Percentiles rank a stretch among this genome's conserved stretches.
Conservation (phyloP, 1,284 basidiomycete genomes). For the Ceratobasidium sp. region DNA sequence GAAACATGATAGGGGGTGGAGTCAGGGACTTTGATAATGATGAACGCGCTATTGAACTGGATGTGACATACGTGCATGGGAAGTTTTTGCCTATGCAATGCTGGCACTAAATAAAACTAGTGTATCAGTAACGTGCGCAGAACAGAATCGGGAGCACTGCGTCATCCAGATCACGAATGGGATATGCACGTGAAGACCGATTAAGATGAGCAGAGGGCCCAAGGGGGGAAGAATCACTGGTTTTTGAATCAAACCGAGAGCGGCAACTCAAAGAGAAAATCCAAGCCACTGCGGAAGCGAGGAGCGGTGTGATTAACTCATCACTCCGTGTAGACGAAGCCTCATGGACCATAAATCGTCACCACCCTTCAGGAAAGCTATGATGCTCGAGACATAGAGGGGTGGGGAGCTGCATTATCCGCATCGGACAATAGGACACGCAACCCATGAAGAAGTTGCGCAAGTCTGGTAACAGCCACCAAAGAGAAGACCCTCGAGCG, state of each 20-base stretch:
- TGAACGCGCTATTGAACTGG: constrained; percentile 40
- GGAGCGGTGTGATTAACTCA: constrained; percentile 18
- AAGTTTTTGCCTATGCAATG: constrained; percentile 84
- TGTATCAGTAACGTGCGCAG: constrained; percentile 10
- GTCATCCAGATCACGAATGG: neutral
- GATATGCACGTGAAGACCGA: neutral
- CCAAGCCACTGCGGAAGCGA: constrained; percentile 24
- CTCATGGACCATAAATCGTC: constrained; percentile 7
- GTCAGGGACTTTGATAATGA: constrained; percentile 49
- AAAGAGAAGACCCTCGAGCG: no score
- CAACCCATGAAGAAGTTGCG: no score
- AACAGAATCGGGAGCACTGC: neutral
- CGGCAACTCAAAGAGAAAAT: constrained; percentile 14
- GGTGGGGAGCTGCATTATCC: no score
- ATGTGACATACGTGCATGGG: constrained; percentile 76
- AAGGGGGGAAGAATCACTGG: constrained; percentile 38
- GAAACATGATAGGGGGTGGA: constrained; percentile 15
- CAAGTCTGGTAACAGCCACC: no score
- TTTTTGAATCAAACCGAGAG: constrained; percentile 8
- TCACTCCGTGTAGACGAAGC: neutral
- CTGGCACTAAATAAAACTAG: constrained; percentile 55
- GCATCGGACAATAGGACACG: no score
- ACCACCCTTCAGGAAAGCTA: no score
- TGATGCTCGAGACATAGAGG: no score
- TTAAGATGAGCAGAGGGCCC: neutral